These are phyloP conservation scores for Aspergillus kassunensis DNA, from an alignment of 495 filamentous ascomycete species.

Conservation along the genomic window DNA sequence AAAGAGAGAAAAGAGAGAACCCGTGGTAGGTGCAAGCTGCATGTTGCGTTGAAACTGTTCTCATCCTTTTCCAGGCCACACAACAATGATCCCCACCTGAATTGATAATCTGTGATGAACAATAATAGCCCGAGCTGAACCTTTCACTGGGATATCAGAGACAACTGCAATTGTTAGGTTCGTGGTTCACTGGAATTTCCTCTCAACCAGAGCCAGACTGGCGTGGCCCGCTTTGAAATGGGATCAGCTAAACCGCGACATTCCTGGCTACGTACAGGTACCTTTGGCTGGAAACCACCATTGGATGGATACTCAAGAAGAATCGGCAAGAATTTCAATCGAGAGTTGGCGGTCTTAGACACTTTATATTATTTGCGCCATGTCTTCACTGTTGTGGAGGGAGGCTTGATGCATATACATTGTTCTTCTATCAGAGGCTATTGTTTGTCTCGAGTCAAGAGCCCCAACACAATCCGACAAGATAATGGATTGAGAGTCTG, in stretches of 20 bases:
- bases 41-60: background rate
- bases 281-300: background rate
- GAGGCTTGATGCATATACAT: too few relatives aligned
- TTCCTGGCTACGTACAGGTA: background rate
- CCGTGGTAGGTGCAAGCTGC: background rate
- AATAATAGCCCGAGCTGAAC: background rate
- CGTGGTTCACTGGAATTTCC: background rate
- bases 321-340: background rate
- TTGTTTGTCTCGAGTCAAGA: slow-evolving; percentile 12
- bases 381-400: background rate
- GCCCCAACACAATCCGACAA: background rate
- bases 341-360: background rate
- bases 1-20: background rate
- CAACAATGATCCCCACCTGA: background rate
- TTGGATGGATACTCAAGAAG: background rate
- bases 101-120: background rate
- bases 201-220: background rate
- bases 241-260: too few relatives aligned
- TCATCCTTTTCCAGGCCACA: background rate
- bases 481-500: slow-evolving; percentile 2
- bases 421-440: background rate
- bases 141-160: too few relatives aligned
- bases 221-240: too few relatives aligned
- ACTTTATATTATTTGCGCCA: background rate
- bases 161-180: background rate